Conservation (phyloP, 331 rosid genomes). For the Prunus yedoensis region DNA sequence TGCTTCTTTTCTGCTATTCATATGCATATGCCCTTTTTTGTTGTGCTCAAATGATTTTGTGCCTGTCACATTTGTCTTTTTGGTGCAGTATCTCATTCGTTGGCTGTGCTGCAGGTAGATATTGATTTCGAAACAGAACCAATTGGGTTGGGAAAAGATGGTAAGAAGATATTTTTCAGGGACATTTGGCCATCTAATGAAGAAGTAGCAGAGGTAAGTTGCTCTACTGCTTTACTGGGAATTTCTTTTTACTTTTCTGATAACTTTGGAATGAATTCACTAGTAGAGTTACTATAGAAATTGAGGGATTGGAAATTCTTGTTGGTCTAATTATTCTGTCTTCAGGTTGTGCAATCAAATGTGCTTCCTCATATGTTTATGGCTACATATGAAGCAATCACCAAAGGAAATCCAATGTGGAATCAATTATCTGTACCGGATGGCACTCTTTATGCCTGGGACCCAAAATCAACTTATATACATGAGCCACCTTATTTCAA, state of each 20-base stretch:
- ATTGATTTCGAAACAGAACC: conserved; percentile 75
- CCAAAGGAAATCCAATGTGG: conserved; percentile 92
- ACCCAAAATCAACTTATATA: conserved; percentile 75
- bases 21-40: background rate
- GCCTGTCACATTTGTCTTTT: background rate
- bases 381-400: conserved; percentile 85
- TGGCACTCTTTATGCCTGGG: conserved; percentile 82
- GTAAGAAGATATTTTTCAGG: conserved; percentile 60
- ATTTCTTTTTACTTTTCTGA: background rate
- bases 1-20: background rate
- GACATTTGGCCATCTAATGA: conserved; percentile 85
- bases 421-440: conserved; percentile 77
- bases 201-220: conserved; percentile 69
- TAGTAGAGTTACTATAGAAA: background rate
- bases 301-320: conserved; percentile 5
- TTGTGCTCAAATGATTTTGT: no score
- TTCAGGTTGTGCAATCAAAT: conserved; percentile 86
- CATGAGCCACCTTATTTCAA: conserved; percentile 90
- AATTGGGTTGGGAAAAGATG: conserved; percentile 70
- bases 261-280: background rate
- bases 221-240: conserved; percentile 15
- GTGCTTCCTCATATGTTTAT: conserved; percentile 88
- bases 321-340: conserved; percentile 18
- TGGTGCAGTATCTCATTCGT: conserved; percentile 28
- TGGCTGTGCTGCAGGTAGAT: conserved; percentile 56